Conservation (phyloP, 768 basidiomycete species). For the Pulveroboletus sp. region DNA sequence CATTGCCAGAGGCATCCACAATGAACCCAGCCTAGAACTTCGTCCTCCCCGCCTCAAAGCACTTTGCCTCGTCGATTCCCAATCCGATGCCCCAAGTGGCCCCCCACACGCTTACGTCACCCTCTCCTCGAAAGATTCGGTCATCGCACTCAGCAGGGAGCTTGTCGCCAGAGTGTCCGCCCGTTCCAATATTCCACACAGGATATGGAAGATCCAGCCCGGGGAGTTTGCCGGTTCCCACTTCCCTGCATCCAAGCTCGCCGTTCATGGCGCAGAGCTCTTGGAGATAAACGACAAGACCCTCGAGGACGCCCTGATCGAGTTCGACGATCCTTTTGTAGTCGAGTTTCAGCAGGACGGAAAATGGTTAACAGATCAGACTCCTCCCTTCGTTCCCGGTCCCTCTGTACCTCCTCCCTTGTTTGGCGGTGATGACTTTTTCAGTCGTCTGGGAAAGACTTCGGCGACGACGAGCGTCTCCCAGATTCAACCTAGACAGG, state of each 20-base stretch:
- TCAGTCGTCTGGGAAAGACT: conserved; percentile 39
- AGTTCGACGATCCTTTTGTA: conserved; percentile 64
- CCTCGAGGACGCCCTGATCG: conserved; percentile 55
- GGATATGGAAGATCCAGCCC: conserved; percentile 60
- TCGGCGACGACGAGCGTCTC: conserved; percentile 22
- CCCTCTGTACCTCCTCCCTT: conserved; percentile 41
- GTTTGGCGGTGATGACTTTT: conserved; percentile 57
- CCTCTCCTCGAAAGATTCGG: conserved; percentile 50
- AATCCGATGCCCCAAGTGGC: conserved; percentile 26
- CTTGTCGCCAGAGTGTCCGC: conserved; percentile 38
- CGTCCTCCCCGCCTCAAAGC: conserved; percentile 63
- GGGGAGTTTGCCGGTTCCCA: conserved; percentile 32
- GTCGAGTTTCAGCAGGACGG: conserved; percentile 67
- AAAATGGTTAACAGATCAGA: conserved; percentile 54
- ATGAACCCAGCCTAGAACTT: conserved; percentile 61
- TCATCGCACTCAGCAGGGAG: conserved; percentile 39
- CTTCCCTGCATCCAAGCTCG: conserved; percentile 27
- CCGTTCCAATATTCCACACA: conserved; percentile 39
- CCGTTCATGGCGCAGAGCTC: conserved; percentile 35
- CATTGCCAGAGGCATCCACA: conserved; percentile 51
- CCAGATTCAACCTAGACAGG: conserved; percentile 23
- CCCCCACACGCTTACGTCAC: conserved; percentile 36
- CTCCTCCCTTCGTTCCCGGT: conserved; percentile 3
- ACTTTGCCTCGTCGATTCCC: conserved; percentile 38
- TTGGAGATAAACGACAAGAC: conserved; percentile 43